Evolutionary conservation across 148 eudicot genomes (phyloP), one percentile per base, ranked within the genome.

Genomic region (Pharnaceum exiguum): DNA sequence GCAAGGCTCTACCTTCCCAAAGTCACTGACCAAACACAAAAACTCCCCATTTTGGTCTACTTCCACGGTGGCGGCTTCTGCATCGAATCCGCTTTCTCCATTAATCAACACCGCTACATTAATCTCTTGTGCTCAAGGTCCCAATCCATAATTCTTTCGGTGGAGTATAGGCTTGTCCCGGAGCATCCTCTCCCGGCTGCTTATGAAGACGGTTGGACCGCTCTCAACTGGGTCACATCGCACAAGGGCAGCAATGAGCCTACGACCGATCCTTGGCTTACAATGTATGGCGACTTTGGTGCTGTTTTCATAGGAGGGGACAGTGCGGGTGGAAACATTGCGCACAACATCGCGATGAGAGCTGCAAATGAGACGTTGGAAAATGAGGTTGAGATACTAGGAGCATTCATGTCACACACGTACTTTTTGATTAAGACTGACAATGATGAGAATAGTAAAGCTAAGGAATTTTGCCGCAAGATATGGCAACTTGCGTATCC

Each of bases 41-140:
- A 68, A 5, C 69, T 78, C 37, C 87, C 95, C 3, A 57, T 83
- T 23, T 27, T 81, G n/a, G 67, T 83, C 26, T 79, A 81, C 70
- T 87, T 60, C 59, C 95, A 87, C n/a, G 90, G 83, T 1, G 95
- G 90, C 0, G 87, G 77, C 0, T 87, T 87, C 21, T 70, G 73
- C 40, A 28, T 63, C 1, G 87, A 59, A 18, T 83, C 87, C 0
- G 68, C 95, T 7, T 76, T 73, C 36, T 65, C 76, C 1, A 1
- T 13, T 2, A 29, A 50, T 2, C 19, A 54, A 33, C 82, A 80
- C 44, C 50, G 53, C 13, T 66, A 72, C 63, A 35, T 73, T 22
- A 72, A 68, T 51, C 15, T 47, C 29, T 17, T 85, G 0, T 68
- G 52, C 35, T 56, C 65, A 0, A 26, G 52, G 47, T 75, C 81